Percentiles rank a stretch among this genome's conserved stretches.
Conservation (phyloP, 140 eudicot species). For the Anethum foeniculum region DNA sequence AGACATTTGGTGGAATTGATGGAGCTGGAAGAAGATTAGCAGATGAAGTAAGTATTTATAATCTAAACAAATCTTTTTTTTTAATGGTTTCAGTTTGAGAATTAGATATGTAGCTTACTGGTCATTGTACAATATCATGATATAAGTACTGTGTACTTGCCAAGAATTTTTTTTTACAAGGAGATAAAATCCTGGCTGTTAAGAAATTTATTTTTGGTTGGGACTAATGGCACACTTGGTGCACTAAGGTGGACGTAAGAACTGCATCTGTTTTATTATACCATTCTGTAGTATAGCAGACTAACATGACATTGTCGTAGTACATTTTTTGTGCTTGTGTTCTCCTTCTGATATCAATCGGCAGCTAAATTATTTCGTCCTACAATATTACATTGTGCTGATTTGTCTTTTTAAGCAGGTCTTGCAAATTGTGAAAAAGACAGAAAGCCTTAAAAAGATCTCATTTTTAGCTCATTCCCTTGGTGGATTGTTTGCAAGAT, state of each 20-base stretch:
- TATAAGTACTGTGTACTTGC: background rate
- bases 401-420: constrained; percentile 42
- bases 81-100: constrained; percentile 4
- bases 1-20: constrained; percentile 89
- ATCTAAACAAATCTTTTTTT: background rate
- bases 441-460: constrained; percentile 57
- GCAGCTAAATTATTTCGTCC: background rate
- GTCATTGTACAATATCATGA: background rate
- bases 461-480: constrained; percentile 96
- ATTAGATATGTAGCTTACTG: background rate
- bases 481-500: constrained; percentile 90
- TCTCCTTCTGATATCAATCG: background rate
- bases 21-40: constrained; percentile 92
- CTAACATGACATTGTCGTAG: background rate
- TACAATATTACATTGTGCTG: constrained; percentile 2
- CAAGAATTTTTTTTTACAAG: too few relatives aligned
- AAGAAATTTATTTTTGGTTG: background rate
- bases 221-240: background rate
- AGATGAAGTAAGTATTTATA: constrained; percentile 66
- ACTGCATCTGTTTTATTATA: background rate
- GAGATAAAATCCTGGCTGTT: background rate
- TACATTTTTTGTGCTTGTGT: background rate
- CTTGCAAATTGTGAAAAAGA: constrained; percentile 58
- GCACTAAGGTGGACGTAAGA: background rate
- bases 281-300: background rate